These are phyloP conservation scores for Zanthoxylum bungeanum DNA, from an alignment of 345 rosid genomes.

Conservation along the genomic window DNA sequence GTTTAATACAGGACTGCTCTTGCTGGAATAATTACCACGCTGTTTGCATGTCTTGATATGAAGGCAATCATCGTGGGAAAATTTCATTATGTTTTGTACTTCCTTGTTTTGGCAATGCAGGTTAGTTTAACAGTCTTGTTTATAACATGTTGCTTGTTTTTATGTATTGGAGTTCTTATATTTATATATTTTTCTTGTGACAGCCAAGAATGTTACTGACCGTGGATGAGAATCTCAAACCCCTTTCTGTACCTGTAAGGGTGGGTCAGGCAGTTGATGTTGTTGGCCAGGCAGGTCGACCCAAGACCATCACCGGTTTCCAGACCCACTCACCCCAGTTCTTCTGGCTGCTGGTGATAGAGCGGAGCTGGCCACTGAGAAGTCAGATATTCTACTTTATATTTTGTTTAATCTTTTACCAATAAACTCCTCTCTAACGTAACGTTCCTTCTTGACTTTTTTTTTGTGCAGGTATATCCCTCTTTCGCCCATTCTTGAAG, in stretches of 20 bases:
- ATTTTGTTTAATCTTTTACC: not conserved
- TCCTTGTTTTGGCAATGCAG: constrained; percentile 95
- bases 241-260: constrained; percentile 78
- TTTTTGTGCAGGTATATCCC: constrained; percentile 66
- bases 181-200: not conserved
- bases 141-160: not conserved
- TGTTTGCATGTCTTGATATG: constrained; percentile 92
- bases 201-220: constrained; percentile 97
- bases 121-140: constrained; percentile 31
- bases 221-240: constrained; percentile 79
- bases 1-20: constrained; percentile 61
- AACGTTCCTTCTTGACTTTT: no score
- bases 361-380: constrained; percentile 93
- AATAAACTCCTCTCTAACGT: not conserved
- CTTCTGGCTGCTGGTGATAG: constrained; percentile 94
- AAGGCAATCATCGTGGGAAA: constrained; percentile 76
- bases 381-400: constrained; percentile 40
- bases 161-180: not conserved
- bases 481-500: constrained; percentile 87
- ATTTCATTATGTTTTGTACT: constrained; percentile 79
- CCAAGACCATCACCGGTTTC: constrained; percentile 94
- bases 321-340: constrained; percentile 94
- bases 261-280: constrained; percentile 98
- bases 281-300: constrained; percentile 96
- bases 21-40: constrained; percentile 77